Evolutionary conservation across 2,329 filamentous ascomycete species (phyloP), one percentile per base, ranked within the genome.

Genomic region (Coniochaeta ligniaria): DNA sequence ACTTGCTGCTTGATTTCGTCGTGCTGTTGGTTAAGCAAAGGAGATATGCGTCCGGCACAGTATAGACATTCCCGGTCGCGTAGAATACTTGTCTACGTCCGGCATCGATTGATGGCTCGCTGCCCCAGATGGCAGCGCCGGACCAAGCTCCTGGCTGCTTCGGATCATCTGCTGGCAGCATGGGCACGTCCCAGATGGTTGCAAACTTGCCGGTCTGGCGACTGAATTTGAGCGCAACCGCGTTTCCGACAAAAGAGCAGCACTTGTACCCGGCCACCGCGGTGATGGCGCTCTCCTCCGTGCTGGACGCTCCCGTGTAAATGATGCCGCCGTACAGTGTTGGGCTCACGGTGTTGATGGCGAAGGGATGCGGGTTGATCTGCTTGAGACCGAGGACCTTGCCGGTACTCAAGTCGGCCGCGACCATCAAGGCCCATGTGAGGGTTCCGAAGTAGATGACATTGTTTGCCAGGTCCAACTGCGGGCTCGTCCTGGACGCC

Each of bases 41-140:
- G 47, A 8, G 17, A 24, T 62, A 66, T 1, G n/a, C 55, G 16
- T 61, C 45, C 1, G 72, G 69, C 8, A 66, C 57, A 1, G 59
- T 58, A 60, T 74, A 74, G 2, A 66, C 31, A 63, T 74, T 72
- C n/a, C 72, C 71, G 3, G 69, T 72, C n/a, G 62, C 71, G 56
- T 71, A 62, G 60, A 69, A 71, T 12, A 73, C 66, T 36, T 69
- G 67, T 35, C 60, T 60, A 11, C 69, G 64, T 7, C 5, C 45
- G 0, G 57, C 14, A 59, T 73, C 71, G 58, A 74, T 71, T 20
- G 70, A 59, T 1, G 72, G 72, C 59, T 71, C 67, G 43, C 64
- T 66, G 26, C 72, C 71, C 72, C 71, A 74, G 9, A 73, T 50
- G 11, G 58, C 66, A 28, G 62, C 65, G 28, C 72, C 71, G 7